phyloP scores from a whole-genome alignment of 2,329 filamentous ascomycete genomes.

The Clonostachys sp. region DNA sequence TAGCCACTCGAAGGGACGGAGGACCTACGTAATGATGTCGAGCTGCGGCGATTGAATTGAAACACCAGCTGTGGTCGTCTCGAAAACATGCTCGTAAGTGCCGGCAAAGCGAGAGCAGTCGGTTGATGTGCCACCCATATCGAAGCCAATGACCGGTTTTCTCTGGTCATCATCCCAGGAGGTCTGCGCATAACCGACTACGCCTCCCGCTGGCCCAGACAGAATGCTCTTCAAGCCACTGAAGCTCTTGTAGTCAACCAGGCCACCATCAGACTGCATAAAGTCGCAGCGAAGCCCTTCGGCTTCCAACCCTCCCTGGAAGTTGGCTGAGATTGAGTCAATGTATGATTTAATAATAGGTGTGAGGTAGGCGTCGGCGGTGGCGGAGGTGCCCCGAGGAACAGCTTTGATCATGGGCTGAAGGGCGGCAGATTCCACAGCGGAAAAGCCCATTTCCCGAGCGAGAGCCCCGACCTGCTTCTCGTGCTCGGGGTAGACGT shows the following conservation, averaged over 20 bases:
- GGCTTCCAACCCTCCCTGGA: constrained; percentile 33
- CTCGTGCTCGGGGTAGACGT: constrained; percentile 33
- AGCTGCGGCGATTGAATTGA: constrained; percentile 68
- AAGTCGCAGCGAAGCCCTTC: constrained; percentile 50
- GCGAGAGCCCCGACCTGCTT: neutral
- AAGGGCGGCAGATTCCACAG: constrained; percentile 60
- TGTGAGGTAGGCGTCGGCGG: constrained; percentile 68
- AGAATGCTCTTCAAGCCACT: constrained; percentile 61
- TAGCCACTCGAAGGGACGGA: no score
- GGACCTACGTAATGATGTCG: constrained; percentile 58
- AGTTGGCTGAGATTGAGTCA: constrained; percentile 58
- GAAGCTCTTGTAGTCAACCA: constrained; percentile 49
- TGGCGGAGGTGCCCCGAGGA: constrained; percentile 61
- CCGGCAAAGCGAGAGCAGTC: constrained; percentile 67
- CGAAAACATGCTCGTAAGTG: constrained; percentile 66
- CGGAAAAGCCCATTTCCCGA: constrained; percentile 13
- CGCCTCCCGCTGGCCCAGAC: constrained; percentile 66
- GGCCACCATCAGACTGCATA: constrained; percentile 52
- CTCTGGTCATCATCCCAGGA: constrained; percentile 61
- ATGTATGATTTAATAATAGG: constrained; percentile 68
- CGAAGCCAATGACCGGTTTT: constrained; percentile 48
- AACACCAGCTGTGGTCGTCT: constrained; percentile 64
- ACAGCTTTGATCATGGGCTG: constrained; percentile 71
- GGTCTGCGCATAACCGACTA: constrained; percentile 66
- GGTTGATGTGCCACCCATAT: constrained; percentile 61